These are phyloP conservation scores for Penicillium capsulatum DNA, from an alignment of 2,329 filamentous ascomycete species.

Conservation along the genomic window DNA sequence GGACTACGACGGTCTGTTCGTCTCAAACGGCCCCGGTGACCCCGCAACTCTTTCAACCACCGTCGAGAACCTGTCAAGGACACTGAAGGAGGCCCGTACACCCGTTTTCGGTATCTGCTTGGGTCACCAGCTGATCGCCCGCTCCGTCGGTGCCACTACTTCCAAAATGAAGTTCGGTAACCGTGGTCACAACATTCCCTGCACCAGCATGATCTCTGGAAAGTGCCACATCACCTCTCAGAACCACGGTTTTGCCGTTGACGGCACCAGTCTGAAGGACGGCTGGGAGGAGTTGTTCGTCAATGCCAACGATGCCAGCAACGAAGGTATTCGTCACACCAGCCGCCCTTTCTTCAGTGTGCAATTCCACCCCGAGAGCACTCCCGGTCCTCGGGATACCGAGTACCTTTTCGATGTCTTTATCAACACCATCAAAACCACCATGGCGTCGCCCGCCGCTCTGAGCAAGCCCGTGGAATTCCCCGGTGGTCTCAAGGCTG, in stretches of 20 bases:
- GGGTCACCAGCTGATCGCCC: slow-evolving; percentile 86
- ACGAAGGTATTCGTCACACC: slow-evolving; percentile 91
- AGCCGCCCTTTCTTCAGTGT: slow-evolving; percentile 93
- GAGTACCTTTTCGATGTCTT: slow-evolving; percentile 98
- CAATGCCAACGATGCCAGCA: slow-evolving; percentile 96
- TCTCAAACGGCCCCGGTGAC: slow-evolving; percentile 96
- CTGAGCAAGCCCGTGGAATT: slow-evolving; percentile 75
- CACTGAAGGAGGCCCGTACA: slow-evolving; percentile 72
- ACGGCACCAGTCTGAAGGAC: slow-evolving; percentile 66
- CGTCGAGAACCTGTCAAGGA: slow-evolving; percentile 70
- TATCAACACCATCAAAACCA: slow-evolving; percentile 74
- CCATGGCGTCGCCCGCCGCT: slow-evolving; percentile 61
- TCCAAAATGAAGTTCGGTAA: slow-evolving; percentile 99
- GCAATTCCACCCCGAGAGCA: slow-evolving; percentile 98
- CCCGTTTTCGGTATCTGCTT: slow-evolving; percentile 96
- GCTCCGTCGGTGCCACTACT: slow-evolving; percentile 79
- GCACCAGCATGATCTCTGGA: slow-evolving; percentile 90
- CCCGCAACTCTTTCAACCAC: slow-evolving; percentile 77
- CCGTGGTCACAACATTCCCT: slow-evolving; percentile 96
- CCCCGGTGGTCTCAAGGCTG: slow-evolving; percentile 75
- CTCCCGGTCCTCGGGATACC: slow-evolving; percentile 88
- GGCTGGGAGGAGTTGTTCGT: slow-evolving; percentile 94
- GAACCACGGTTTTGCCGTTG: slow-evolving; percentile 95
- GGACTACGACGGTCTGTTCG: slow-evolving; percentile 92
- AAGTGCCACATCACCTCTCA: slow-evolving; percentile 99